Evolutionary conservation across 1,139 yeast species (phyloP).

Genomic region (Protomyces lactucae-debilis): DNA sequence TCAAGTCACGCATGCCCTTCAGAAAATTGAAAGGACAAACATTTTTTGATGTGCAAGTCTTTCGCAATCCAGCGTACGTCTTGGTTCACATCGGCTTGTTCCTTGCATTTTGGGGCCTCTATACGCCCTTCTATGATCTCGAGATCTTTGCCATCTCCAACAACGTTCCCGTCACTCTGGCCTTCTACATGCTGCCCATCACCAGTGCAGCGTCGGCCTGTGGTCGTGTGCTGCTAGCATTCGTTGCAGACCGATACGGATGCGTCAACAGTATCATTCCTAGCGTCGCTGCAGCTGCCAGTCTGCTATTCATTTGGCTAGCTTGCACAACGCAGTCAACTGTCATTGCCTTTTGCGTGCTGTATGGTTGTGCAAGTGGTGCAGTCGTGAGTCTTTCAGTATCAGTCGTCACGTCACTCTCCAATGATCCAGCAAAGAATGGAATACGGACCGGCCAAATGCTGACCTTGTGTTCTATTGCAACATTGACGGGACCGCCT

Average conservation of each 20-base stretch:
- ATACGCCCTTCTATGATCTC: constrained; percentile 40
- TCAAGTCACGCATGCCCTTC: constrained; percentile 32
- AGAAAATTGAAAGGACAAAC: constrained; percentile 20
- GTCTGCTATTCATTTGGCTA: constrained; percentile 37
- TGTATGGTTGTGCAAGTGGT: constrained; percentile 52
- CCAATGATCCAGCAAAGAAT: constrained; percentile 46
- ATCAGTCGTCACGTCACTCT: constrained; percentile 47
- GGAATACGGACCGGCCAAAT: constrained; percentile 61
- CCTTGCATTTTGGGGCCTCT: constrained; percentile 39
- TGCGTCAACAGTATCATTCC: constrained; percentile 44
- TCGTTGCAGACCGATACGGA: constrained; percentile 48
- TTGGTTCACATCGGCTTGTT: constrained; percentile 36
- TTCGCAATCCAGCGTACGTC: constrained; percentile 38
- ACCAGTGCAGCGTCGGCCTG: constrained; percentile 48
- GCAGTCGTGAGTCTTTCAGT: constrained; percentile 46
- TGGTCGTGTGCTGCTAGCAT: constrained; percentile 51
- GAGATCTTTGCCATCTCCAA: constrained; percentile 36
- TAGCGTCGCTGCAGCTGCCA: constrained; percentile 35
- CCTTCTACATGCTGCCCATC: constrained; percentile 44
- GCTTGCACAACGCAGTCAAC: constrained; percentile 34
- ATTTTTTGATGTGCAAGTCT: constrained; percentile 32
- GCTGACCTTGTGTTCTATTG: constrained; percentile 46
- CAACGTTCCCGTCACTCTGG: constrained; percentile 30
- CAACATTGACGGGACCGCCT: constrained; percentile 52
- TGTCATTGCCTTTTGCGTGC: constrained; percentile 42